Conservation (phyloP, 2,329 filamentous ascomycete species). For the Diaporthe capsici region DNA sequence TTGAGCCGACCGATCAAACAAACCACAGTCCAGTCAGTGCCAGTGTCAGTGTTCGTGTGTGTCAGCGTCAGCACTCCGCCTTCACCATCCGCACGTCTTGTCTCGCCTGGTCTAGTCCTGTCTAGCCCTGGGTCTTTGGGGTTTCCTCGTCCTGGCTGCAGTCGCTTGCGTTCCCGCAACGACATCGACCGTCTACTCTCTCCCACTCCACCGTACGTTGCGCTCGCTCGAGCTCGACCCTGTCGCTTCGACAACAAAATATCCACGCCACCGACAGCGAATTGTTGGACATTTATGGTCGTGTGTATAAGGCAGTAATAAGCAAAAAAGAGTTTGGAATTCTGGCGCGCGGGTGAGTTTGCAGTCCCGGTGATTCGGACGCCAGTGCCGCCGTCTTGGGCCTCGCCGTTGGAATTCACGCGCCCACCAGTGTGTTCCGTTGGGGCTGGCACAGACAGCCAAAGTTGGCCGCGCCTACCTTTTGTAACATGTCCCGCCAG, state of each 20-base stretch:
- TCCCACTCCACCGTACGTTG: constrained; percentile 15
- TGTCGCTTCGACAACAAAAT: constrained; percentile 8
- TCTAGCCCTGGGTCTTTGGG: background rate
- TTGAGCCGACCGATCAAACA: constrained; percentile 34
- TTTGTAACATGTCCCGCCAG: background rate
- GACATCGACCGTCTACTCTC: constrained; percentile 15
- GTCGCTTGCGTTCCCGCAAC: constrained; percentile 15
- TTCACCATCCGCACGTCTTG: constrained; percentile 10
- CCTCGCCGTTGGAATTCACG: background rate
- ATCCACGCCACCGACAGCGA: background rate
- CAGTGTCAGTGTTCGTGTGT: constrained; percentile 17
- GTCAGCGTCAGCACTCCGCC: constrained; percentile 25
- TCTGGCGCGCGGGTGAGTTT: constrained; percentile 21
- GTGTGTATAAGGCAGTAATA: constrained; percentile 26
- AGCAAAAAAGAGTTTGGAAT: constrained; percentile 4
- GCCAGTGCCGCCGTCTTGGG: background rate
- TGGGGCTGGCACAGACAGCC: background rate
- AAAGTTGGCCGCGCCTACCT: background rate
- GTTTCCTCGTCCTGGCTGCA: constrained; percentile 18
- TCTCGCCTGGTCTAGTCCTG: constrained; percentile 7
- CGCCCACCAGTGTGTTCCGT: background rate
- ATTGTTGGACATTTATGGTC: constrained; percentile 4
- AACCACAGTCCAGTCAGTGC: constrained; percentile 22
- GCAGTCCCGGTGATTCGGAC: background rate
- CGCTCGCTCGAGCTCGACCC: constrained; percentile 21